phyloP scores from a whole-genome alignment of 345 rosid genomes.

The Rhodamnia rubescens region DNA sequence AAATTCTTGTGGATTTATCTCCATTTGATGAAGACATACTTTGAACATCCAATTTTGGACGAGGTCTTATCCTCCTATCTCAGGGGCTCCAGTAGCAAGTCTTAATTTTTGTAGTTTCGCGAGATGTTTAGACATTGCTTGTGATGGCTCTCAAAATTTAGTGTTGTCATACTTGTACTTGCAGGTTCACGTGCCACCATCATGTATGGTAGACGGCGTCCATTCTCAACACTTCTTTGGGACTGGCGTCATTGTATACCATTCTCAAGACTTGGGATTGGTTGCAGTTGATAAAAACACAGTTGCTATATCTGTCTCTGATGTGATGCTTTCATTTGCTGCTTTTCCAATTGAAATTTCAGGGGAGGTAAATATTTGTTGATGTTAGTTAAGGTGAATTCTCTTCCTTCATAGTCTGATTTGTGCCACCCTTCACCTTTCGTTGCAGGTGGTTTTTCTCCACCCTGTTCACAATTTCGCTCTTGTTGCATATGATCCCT shows the following conservation, averaged over 20 bases:
- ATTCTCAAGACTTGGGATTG: constrained; percentile 83
- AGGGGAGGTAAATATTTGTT: constrained; percentile 57
- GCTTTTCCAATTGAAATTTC: constrained; percentile 97
- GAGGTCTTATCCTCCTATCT: neutral
- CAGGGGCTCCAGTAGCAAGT: neutral
- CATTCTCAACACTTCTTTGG: constrained; percentile 76
- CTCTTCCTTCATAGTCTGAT: neutral
- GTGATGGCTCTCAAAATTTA: neutral
- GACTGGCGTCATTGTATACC: constrained; percentile 81
- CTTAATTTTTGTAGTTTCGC: neutral
- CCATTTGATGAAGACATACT: neutral
- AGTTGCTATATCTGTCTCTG: constrained; percentile 72
- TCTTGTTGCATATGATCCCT: constrained; percentile 82
- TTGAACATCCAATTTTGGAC: neutral
- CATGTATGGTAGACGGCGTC: constrained; percentile 91
- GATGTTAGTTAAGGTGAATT: neutral
- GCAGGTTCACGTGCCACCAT: constrained; percentile 93
- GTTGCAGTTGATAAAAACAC: constrained; percentile 90
- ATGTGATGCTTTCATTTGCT: constrained; percentile 92
- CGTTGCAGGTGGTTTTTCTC: constrained; percentile 78
- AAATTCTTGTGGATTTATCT: neutral
- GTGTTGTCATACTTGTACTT: neutral
- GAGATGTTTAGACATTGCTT: neutral
- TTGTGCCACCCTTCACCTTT: constrained; percentile 8
- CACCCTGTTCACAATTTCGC: constrained; percentile 97